Evolutionary conservation across 139 green algal genomes (phyloP), one percentile per base, ranked within the genome.

Genomic region (Chlorella vulgaris): DNA sequence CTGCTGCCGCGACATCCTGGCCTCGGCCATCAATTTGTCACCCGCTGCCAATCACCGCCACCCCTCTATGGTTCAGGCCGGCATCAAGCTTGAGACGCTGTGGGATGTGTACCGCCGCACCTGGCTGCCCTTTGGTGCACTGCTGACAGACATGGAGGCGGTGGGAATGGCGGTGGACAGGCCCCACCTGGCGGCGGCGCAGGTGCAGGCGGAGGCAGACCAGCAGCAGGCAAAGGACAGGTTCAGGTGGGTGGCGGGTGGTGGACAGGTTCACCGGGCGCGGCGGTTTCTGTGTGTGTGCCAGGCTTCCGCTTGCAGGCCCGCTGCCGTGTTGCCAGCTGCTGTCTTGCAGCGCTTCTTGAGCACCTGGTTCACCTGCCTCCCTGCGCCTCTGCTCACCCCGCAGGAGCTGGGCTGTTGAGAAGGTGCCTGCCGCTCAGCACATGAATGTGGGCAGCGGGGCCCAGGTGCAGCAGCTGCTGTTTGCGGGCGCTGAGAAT

Each of bases 111-210:
- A 99, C 89, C 22, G 83, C 33, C 33, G 86, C 31, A 92, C 91
- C 78, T 97, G 92, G 92, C 73, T 79, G 40, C 90, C 91, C 5
- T 98, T 99, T 91, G 96, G 96, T 5, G 87, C 93, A 76, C 84
- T 99, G 76, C 90, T 99, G 53, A 98, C 94, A 1, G 89, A 96
- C 76, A 97, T 99, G 95, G 96, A 99, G 88, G 66, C 80, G n/a
- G 81, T 81, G 36, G 91, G 93, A 63, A 84, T 97, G 73, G 74
- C 86, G 29, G 87, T 92, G 28, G 81, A 92, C 83, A 75, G 86
- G 31, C 33, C 70, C 31, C 89, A 95, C 76, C 81, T 95, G 47
- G 53, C 43, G 21, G 76, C 78, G 51, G 91, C 86, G 36, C 42
- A 93, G 82, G 50, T 77, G 65, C 78, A 81, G 42, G 92, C 92